Base-by-base conservation (phyloP, 2,329 filamentous ascomycete species). In the Chaetomium strumarium region DNA sequence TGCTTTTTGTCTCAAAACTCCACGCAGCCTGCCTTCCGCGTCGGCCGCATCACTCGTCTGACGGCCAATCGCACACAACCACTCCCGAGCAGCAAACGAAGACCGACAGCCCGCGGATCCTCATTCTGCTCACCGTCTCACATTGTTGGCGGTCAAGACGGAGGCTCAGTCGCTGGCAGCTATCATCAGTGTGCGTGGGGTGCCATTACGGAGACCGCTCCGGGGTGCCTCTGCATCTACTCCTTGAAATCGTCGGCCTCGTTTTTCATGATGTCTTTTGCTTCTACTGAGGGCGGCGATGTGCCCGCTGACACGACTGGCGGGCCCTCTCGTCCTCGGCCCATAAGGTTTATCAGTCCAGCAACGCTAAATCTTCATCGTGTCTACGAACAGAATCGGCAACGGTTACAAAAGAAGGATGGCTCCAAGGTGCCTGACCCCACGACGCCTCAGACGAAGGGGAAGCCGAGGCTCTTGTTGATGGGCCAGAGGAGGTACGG, bases 401-500 rank as follows among this genome's bases (percentile, higher is more conserved):
- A 74, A 61, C 75, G 72, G 64, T 68, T 75, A 41, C 72, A 76
- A 48, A 75, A 71, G 57, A 74, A 75, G 51, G 71, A 81, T 70
- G 74, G 68, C 43, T 62, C 66, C 40, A 76, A 75, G 56, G 67
- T 70, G 45, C 66, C 68, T 14, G 75, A 77, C 44, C 68, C 71
- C n/a, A 66, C 73, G 12, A 73, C 73, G 49, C 68, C 70, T 49
- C 70, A 76, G 19, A 70, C 74, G 29, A 84, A 84, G 64, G 78
- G 78, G 70, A 95, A 93, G 68, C 93, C 93, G 33, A 83, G 91
- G 62, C 73, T 99, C 49, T 74, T 99, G 52, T 75, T 99, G 59
- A 97, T 99, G 93, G 93, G 93, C 4, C 88, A 96, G 71, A 83
- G 91, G 74, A 85, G 92, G 93, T 95, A 74, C 51, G 57, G 13